These are phyloP conservation scores for Dissophora ornata DNA, from an alignment of 192 early-diverging fungal species.

Conservation along the genomic window DNA sequence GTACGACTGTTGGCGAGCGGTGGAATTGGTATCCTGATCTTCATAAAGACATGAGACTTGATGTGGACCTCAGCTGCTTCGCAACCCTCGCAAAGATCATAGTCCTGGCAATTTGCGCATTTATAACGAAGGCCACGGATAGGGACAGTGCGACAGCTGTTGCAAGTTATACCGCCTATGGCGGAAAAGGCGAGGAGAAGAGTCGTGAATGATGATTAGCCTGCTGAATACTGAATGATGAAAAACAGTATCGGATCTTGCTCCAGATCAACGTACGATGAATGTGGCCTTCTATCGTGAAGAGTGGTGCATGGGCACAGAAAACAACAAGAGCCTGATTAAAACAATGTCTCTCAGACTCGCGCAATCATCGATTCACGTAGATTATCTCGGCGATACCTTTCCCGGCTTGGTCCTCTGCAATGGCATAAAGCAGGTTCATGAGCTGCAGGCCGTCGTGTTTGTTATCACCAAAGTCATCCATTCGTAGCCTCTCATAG, in stretches of 20 bases:
- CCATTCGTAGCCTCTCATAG: constrained; percentile 59
- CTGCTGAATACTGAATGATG: background rate
- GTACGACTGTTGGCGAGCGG: constrained; percentile 84
- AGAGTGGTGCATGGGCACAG: background rate
- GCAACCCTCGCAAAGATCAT: constrained; percentile 93
- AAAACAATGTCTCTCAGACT: background rate
- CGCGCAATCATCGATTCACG: background rate
- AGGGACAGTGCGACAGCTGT: constrained; percentile 87
- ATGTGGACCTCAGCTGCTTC: constrained; percentile 84
- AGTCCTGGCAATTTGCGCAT: constrained; percentile 94
- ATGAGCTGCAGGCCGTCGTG: constrained; percentile 78
- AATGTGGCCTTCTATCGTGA: constrained; percentile 63
- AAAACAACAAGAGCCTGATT: background rate
- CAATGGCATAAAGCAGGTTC: constrained; percentile 82
- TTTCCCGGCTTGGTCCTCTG: constrained; percentile 88
- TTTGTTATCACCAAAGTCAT: constrained; percentile 55
- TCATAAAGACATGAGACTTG: constrained; percentile 87
- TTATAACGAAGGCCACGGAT: constrained; percentile 93
- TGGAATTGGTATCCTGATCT: constrained; percentile 92
- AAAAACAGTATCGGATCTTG: too few species aligned
- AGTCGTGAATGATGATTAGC: too few species aligned
- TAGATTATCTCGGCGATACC: constrained; percentile 58
- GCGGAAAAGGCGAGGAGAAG: background rate
- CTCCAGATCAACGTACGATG: too few species aligned
- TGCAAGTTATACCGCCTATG: constrained; percentile 89